Conservation (phyloP, 2,329 filamentous ascomycete genomes). For the Ascochyta clinopodiicola region DNA sequence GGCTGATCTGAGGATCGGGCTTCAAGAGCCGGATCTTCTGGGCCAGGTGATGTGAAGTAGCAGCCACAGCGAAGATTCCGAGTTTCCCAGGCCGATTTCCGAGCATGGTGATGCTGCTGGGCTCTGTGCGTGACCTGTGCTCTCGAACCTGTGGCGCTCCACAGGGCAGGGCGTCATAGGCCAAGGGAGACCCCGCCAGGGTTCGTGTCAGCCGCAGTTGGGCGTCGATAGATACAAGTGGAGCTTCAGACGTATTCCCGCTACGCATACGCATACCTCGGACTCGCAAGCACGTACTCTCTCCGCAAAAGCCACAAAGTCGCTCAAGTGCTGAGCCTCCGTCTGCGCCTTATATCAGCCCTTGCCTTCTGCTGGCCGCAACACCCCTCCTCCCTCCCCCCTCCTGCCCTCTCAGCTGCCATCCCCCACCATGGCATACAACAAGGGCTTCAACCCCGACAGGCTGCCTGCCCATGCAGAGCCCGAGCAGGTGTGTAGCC, state of each 20-base stretch:
- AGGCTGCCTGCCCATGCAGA: slow-evolving; percentile 89
- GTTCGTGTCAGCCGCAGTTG: slow-evolving; percentile 34
- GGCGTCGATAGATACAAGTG: slow-evolving; percentile 35
- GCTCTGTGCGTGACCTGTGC: slow-evolving; percentile 11
- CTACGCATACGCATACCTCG: not conserved
- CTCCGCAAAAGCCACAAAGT: not conserved
- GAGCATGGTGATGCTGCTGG: slow-evolving; percentile 8
- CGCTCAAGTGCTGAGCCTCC: slow-evolving; percentile 8
- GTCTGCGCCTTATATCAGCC: slow-evolving; percentile 7
- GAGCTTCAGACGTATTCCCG: slow-evolving; percentile 8
- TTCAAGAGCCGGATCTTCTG: no score
- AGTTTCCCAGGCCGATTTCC: slow-evolving; percentile 10
- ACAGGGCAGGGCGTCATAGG: slow-evolving; percentile 33
- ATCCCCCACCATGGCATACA: slow-evolving; percentile 79
- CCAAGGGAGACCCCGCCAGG: slow-evolving; percentile 30
- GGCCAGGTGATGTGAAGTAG: no score
- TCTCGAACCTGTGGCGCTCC: slow-evolving; percentile 3
- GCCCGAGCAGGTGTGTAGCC: slow-evolving; percentile 68
- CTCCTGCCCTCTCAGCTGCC: not conserved
- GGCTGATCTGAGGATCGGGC: no score
- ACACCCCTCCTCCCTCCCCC: not conserved
- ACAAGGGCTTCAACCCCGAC: slow-evolving; percentile 90
- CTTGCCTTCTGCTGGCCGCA: slow-evolving; percentile 4
- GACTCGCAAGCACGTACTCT: slow-evolving; percentile 8
- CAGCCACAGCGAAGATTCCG: not conserved